Evolutionary conservation across 2,329 filamentous ascomycete species (phyloP).

Genomic region (Cryoendolithus antarcticus): DNA sequence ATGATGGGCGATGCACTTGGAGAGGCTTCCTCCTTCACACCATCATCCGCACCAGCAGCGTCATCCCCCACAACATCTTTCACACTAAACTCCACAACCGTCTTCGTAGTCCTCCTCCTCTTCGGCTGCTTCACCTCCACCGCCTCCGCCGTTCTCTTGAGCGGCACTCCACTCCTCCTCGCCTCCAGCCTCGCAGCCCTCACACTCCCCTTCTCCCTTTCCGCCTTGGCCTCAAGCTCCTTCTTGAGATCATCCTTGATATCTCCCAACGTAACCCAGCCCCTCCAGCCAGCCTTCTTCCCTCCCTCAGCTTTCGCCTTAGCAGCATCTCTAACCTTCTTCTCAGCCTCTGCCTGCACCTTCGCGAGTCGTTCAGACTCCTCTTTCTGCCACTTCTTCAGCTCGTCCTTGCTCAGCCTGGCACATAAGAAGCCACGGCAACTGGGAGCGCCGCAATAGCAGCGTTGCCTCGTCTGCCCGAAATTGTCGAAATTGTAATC

Average conservation of each 20-base stretch:
- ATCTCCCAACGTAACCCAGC: conserved; percentile 20
- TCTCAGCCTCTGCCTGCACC: conserved; percentile 15
- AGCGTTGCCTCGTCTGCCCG: conserved; percentile 35
- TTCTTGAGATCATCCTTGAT: conserved; percentile 15
- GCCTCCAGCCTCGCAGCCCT: conserved; percentile 18
- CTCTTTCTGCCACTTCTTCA: conserved; percentile 17
- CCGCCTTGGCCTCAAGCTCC: conserved; percentile 17
- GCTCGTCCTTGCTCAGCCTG: conserved; percentile 19
- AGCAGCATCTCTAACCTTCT: conserved; percentile 17
- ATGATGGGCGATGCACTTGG: not conserved
- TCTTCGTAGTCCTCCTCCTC: conserved; percentile 6
- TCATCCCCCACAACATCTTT: not conserved
- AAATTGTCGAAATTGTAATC: conserved; percentile 61
- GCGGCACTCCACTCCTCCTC: conserved; percentile 4
- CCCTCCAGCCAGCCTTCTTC: conserved; percentile 18
- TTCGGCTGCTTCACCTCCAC: not conserved
- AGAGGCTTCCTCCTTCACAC: too few relatives aligned
- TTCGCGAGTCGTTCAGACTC: conserved; percentile 16
- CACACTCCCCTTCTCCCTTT: conserved; percentile 16
- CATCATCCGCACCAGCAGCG: too few relatives aligned
- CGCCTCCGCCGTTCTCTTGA: conserved; percentile 3
- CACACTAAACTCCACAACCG: conserved; percentile 1
- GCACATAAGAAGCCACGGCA: conserved; percentile 47
- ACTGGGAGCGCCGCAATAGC: conserved; percentile 47
- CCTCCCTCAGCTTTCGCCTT: conserved; percentile 17